Evolutionary conservation across 2,329 filamentous ascomycete genomes (phyloP).

Genomic region (Aureobasidium mangrovei): DNA sequence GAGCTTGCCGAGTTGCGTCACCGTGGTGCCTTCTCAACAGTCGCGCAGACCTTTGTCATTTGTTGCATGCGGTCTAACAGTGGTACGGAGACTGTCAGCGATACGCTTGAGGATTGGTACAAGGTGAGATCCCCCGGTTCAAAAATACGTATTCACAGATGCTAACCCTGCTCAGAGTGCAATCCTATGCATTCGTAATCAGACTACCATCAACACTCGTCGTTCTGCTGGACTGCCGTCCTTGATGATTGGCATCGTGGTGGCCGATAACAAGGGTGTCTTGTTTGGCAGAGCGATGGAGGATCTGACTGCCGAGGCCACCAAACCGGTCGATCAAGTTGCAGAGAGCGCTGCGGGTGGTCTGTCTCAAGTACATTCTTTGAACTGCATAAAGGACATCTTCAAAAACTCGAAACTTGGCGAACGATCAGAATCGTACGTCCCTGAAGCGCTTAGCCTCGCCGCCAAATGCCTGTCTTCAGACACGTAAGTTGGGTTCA

Average conservation of each 20-base stretch:
- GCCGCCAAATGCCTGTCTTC: slow-evolving; percentile 72
- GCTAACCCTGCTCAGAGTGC: slow-evolving; percentile 42
- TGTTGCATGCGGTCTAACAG: slow-evolving; percentile 57
- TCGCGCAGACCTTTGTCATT: slow-evolving; percentile 74
- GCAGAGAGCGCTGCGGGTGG: slow-evolving; percentile 48
- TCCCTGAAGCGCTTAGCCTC: slow-evolving; percentile 67
- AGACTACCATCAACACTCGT: slow-evolving; percentile 71
- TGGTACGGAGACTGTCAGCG: neutral
- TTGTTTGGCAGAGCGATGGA: slow-evolving; percentile 58
- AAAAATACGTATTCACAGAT: neutral
- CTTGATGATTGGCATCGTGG: slow-evolving; percentile 71
- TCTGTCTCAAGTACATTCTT: slow-evolving; percentile 83
- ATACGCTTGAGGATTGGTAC: slow-evolving; percentile 57
- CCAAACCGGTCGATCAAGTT: slow-evolving; percentile 37
- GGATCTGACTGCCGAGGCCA: slow-evolving; percentile 53
- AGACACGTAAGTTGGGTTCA: slow-evolving; percentile 49
- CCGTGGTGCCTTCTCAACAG: slow-evolving; percentile 86
- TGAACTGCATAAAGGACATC: slow-evolving; percentile 88
- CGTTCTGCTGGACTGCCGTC: slow-evolving; percentile 88
- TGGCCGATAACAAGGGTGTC: slow-evolving; percentile 46
- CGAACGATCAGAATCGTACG: slow-evolving; percentile 61
- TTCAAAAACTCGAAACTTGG: slow-evolving; percentile 76
- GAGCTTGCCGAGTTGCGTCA: slow-evolving; percentile 79
- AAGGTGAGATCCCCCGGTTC: slow-evolving; percentile 21
- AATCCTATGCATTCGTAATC: slow-evolving; percentile 60